Evolutionary conservation across 768 basidiomycete species (phyloP).

Genomic region (Rhizopogon vesiculosus): DNA sequence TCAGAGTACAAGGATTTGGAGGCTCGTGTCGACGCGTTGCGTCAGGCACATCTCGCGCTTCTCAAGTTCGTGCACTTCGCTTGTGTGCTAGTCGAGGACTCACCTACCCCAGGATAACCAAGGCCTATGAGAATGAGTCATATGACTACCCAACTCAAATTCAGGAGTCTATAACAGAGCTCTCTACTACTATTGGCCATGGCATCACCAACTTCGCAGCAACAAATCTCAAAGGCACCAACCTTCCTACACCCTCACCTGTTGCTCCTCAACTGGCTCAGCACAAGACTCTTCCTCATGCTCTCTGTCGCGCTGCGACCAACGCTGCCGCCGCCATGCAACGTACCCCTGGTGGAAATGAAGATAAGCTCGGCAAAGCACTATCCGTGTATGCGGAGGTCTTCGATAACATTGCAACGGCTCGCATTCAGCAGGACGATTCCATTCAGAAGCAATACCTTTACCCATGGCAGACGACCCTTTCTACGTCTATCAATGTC

Average conservation of each 20-base stretch:
- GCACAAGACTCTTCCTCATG: conserved; percentile 97
- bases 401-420: conserved; percentile 79
- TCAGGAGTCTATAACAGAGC: conserved; percentile 73
- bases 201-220: conserved; percentile 83
- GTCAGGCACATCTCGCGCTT: conserved; percentile 66
- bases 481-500: conserved; percentile 77
- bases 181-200: conserved; percentile 66
- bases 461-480: conserved; percentile 83
- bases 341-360: conserved; percentile 39
- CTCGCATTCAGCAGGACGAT: conserved; percentile 77
- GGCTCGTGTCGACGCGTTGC: conserved; percentile 88
- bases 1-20: conserved; percentile 98
- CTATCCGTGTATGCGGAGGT: conserved; percentile 75
- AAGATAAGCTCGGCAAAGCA: conserved; percentile 73
- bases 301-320: conserved; percentile 78
- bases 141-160: conserved; percentile 91
- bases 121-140: conserved; percentile 82
- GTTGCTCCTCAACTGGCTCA: conserved; percentile 51
- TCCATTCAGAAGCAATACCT: conserved; percentile 64
- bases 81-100: background rate
- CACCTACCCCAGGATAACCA: conserved; percentile 57
- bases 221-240: conserved; percentile 83
- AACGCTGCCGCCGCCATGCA: conserved; percentile 47
- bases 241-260: conserved; percentile 68
- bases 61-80: conserved; percentile 52